These are phyloP conservation scores for Suillus subluteus DNA, from an alignment of 768 basidiomycete species.

Conservation along the genomic window DNA sequence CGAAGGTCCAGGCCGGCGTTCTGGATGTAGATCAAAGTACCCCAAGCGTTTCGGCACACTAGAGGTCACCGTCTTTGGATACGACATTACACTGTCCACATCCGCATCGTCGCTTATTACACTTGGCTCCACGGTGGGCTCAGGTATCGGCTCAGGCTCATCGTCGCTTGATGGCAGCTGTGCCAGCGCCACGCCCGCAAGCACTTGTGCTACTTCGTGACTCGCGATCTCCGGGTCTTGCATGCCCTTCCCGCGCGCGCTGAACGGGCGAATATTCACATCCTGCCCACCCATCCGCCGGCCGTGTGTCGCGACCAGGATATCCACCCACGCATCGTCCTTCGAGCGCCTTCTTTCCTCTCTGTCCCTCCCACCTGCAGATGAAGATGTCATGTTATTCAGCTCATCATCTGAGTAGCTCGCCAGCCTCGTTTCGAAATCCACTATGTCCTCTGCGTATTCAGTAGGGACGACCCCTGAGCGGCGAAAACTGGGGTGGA, in stretches of 20 bases:
- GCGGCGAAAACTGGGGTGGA: slow-evolving; percentile 58
- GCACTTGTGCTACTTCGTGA: slow-evolving; percentile 71
- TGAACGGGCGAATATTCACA: slow-evolving; percentile 39
- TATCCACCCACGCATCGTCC: slow-evolving; percentile 90
- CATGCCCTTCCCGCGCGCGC: slow-evolving; percentile 28
- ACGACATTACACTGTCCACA: slow-evolving; percentile 44
- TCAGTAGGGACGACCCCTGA: slow-evolving; percentile 66
- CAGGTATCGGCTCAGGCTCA: slow-evolving; percentile 32
- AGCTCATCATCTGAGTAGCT: slow-evolving; percentile 56
- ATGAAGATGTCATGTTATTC: slow-evolving; percentile 44
- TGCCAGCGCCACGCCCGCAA: slow-evolving; percentile 53
- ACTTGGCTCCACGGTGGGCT: slow-evolving; percentile 14
- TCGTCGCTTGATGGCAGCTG: slow-evolving; percentile 44
- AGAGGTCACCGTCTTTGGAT: slow-evolving; percentile 24
- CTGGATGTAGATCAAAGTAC: slow-evolving; percentile 83
- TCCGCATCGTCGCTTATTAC: slow-evolving; percentile 41
- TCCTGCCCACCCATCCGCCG: slow-evolving; percentile 62
- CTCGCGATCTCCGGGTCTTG: slow-evolving; percentile 75
- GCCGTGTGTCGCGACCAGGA: slow-evolving; percentile 64
- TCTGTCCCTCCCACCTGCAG: slow-evolving; percentile 33
- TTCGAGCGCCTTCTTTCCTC: slow-evolving; percentile 47
- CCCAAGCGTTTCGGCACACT: slow-evolving; percentile 45
- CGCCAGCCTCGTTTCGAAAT: slow-evolving; percentile 82
- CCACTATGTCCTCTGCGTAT: slow-evolving; percentile 64
- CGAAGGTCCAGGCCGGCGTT: slow-evolving; percentile 49